phyloP scores from a whole-genome alignment of 257 asterid genomes.

The Solanum appendiculatum region DNA sequence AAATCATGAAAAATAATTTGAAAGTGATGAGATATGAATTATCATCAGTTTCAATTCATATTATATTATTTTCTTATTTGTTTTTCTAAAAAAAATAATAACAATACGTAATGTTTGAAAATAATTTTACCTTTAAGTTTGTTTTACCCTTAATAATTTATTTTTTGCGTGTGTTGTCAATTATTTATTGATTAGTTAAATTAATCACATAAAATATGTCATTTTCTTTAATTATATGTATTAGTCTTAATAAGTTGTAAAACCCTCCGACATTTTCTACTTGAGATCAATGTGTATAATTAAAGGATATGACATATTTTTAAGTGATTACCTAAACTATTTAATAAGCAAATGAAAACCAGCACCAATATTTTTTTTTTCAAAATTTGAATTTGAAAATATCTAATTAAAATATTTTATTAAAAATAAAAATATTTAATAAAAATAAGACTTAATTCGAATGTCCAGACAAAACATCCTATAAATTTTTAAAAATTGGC shows the following conservation, averaged over 20 bases:
- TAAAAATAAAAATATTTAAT: background rate
- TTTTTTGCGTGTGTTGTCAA: background rate
- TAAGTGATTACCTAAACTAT: background rate
- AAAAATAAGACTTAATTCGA: background rate
- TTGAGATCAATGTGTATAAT: background rate
- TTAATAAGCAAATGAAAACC: background rate
- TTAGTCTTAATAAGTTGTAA: fast-evolving
- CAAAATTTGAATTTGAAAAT: background rate
- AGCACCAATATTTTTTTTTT: no score
- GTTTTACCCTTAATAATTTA: background rate
- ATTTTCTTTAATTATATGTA: background rate
- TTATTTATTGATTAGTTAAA: background rate
- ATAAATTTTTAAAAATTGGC: background rate
- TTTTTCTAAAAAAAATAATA: background rate
- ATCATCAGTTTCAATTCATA: background rate
- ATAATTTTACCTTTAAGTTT: background rate
- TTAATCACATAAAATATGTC: background rate
- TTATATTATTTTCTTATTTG: background rate
- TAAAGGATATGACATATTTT: background rate
- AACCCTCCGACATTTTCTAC: background rate
- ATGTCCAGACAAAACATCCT: background rate
- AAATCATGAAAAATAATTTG: no score
- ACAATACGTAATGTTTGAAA: background rate
- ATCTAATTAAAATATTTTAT: background rate
- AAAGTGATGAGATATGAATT: background rate